Percentiles rank a stretch among this genome's conserved stretches.
Evolutionary conservation across 768 basidiomycete genomes (phyloP).

Genomic region (Dioszegia aurantiaca): DNA sequence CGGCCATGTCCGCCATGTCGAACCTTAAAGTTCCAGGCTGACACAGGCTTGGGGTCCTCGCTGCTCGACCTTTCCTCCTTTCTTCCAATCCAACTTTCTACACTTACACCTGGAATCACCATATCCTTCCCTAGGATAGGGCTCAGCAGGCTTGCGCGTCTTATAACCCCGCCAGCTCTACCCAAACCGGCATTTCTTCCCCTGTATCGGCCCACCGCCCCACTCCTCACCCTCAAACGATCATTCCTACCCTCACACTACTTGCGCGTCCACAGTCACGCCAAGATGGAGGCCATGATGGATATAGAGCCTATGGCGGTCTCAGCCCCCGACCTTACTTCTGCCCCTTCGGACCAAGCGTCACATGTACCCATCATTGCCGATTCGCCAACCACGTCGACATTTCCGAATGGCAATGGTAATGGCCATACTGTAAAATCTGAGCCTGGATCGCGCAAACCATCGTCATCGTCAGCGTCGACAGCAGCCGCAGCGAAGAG

Average conservation of each 20-base stretch:
- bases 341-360: background rate
- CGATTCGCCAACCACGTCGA: background rate
- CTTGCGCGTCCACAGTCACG: background rate
- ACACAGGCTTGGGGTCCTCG: too few relatives aligned
- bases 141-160: background rate
- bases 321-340: conserved; percentile 27
- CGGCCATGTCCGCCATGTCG: background rate
- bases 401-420: conserved; percentile 2
- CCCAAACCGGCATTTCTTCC: background rate
- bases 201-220: background rate
- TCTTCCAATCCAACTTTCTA: background rate
- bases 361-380: conserved; percentile 6
- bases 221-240: too few relatives aligned
- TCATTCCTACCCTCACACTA: background rate
- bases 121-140: too few relatives aligned
- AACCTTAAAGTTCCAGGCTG: too few relatives aligned
- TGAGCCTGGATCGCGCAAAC: too few relatives aligned
- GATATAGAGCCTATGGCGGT: conserved; percentile 36
- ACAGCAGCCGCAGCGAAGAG: conserved; percentile 8
- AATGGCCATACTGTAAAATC: background rate
- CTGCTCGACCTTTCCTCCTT: conserved; percentile 1
- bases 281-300: conserved; percentile 13
- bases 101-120: too few relatives aligned
- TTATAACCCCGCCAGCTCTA: background rate
- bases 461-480: conserved; percentile 13